Conservation (phyloP, 345 rosid species). For the Gossypium longicalyx region DNA sequence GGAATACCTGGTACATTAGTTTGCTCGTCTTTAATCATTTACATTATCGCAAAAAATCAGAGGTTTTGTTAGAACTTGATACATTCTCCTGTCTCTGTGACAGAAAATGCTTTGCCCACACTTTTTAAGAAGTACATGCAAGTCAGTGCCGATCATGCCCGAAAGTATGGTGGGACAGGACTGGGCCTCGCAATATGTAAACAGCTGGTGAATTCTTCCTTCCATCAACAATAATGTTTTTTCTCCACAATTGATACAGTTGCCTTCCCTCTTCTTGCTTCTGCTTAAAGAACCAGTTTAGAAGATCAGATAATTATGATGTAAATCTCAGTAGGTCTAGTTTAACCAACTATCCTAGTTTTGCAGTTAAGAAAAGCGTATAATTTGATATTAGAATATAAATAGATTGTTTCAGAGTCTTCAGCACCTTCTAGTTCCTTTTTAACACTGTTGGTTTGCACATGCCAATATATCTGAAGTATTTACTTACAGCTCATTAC, state of each 20-base stretch:
- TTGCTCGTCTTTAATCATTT: neutral
- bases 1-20: constrained; percentile 75
- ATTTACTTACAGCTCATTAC: neutral
- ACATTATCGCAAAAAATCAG: neutral
- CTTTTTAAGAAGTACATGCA: constrained; percentile 90
- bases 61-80: neutral
- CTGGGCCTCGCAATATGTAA: constrained; percentile 96
- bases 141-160: constrained; percentile 89
- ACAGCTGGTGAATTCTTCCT: constrained; percentile 60
- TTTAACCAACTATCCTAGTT: neutral
- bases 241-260: neutral
- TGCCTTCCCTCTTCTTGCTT: neutral
- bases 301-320: neutral
- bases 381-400: neutral
- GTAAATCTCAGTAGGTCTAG: neutral
- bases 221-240: neutral
- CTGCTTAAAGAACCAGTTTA: neutral
- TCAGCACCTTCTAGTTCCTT: neutral
- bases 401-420: neutral
- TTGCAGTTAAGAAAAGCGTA: neutral
- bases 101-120: constrained; percentile 88
- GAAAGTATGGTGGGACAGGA: constrained; percentile 98
- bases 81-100: constrained; percentile 13
- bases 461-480: neutral
- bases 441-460: neutral